phyloP scores from a whole-genome alignment of 805 yeast genomes.

The Candida quercuum region DNA sequence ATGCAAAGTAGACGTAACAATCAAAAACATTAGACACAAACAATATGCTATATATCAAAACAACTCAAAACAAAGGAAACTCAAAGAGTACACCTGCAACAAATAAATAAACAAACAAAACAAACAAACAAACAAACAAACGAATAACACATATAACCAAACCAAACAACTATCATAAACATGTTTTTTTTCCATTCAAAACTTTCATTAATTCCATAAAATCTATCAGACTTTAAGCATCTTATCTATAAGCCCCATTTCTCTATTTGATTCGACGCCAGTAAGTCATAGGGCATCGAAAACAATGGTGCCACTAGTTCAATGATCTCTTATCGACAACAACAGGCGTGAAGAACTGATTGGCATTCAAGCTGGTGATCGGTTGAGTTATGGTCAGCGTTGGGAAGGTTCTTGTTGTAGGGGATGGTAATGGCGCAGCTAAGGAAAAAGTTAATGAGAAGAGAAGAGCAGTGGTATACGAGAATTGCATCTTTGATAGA shows the following conservation, averaged over 20 bases:
- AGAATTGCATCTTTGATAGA: neutral
- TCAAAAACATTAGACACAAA: too few species aligned
- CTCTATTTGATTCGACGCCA: neutral
- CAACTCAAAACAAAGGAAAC: too few species aligned
- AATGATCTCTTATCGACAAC: slow-evolving; percentile 3
- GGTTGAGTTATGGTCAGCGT: slow-evolving; percentile 5
- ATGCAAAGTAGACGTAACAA: too few species aligned
- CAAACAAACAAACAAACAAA: neutral
- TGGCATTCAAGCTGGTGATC: neutral
- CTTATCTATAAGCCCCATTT: neutral
- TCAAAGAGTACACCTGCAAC: too few species aligned
- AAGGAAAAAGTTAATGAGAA: neutral
- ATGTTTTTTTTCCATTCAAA: too few species aligned
- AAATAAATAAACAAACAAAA: too few species aligned
- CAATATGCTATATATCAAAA: too few species aligned
- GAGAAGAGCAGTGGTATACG: neutral
- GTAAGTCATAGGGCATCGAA: too few species aligned
- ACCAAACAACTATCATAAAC: neutral
- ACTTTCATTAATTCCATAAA: too few species aligned
- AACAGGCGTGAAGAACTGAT: slow-evolving; percentile 4
- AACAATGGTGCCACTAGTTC: neutral
- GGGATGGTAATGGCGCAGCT: neutral
- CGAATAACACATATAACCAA: neutral
- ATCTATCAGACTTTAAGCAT: neutral
- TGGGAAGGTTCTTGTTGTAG: slow-evolving; percentile 1